A percentile compares a stretch with the other conserved stretches of the same genome.
Evolutionary conservation across 169 alveolate genomes (phyloP).

Genomic region (Plasmodium falciparum): DNA sequence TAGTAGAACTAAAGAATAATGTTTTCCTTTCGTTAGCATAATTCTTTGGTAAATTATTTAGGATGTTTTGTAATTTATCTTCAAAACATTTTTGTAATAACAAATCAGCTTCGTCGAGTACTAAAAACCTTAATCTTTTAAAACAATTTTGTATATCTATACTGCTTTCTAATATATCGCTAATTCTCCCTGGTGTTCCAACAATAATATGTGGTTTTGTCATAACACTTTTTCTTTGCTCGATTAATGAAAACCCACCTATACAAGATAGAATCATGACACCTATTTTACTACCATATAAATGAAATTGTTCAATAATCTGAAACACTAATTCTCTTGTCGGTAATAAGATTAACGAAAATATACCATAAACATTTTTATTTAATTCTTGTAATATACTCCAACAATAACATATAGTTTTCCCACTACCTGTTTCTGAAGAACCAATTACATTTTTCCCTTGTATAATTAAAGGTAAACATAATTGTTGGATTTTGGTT

Average conservation of each 20-base stretch:
- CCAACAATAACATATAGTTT: constrained; percentile 97
- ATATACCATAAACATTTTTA: constrained; percentile 96
- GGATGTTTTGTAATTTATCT: constrained; percentile 82
- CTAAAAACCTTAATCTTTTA: constrained; percentile 91
- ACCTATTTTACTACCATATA: constrained; percentile 93
- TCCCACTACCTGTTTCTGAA: constrained; percentile 99
- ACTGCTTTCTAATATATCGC: constrained; percentile 87
- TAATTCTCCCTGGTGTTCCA: constrained; percentile 98
- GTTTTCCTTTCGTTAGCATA: constrained; percentile 88
- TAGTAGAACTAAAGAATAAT: constrained; percentile 97
- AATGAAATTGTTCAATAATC: constrained; percentile 95
- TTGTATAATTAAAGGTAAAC: constrained; percentile 92
- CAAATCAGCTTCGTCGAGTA: constrained; percentile 98
- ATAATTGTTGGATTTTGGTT: constrained; percentile 91
- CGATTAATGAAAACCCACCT: constrained; percentile 94
- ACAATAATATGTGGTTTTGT: constrained; percentile 96
- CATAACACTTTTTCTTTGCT: constrained; percentile 84
- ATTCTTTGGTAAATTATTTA: constrained; percentile 84
- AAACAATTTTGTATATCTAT: constrained; percentile 77
- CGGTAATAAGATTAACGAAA: constrained; percentile 96
- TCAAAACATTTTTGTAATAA: constrained; percentile 91
- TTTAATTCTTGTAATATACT: constrained; percentile 95
- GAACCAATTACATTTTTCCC: constrained; percentile 93
- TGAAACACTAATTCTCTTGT: constrained; percentile 98
- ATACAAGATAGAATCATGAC: constrained; percentile 89